A percentile compares a stretch with the other conserved stretches of the same genome.
Evolutionary conservation across 2,329 filamentous ascomycete genomes (phyloP).

Genomic region (Trichophyton benhamiae): DNA sequence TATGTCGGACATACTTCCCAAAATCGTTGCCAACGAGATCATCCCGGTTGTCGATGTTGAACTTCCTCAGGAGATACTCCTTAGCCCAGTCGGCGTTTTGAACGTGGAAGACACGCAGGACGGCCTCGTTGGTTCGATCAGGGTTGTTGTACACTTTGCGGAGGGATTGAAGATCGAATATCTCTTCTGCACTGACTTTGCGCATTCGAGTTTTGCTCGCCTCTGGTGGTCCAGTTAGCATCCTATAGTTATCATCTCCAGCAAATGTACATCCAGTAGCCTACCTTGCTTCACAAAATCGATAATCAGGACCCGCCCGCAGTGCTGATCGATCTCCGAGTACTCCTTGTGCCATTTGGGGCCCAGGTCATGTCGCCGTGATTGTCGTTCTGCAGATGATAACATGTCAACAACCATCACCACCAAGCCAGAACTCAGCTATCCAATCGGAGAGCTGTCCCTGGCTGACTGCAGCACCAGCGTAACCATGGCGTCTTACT

Average conservation of each 20-base stretch:
- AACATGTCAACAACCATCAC: not conserved
- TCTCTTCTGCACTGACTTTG: slow-evolving; percentile 39
- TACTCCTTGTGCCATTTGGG: slow-evolving; percentile 27
- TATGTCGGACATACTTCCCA: slow-evolving; percentile 38
- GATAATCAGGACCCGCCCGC: slow-evolving; percentile 39
- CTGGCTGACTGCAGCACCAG: not conserved
- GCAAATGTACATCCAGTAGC: slow-evolving; percentile 2
- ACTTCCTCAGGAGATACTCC: slow-evolving; percentile 39
- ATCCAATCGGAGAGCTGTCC: not conserved
- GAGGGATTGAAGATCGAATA: slow-evolving; percentile 33
- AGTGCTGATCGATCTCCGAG: slow-evolving; percentile 17
- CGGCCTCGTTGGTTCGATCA: slow-evolving; percentile 17
- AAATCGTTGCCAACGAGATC: slow-evolving; percentile 40
- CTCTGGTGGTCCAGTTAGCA: slow-evolving; percentile 18
- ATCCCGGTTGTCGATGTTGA: slow-evolving; percentile 38
- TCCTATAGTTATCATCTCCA: not conserved
- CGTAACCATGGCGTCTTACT: not conserved
- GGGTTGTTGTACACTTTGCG: slow-evolving; percentile 32
- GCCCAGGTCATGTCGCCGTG: slow-evolving; percentile 15
- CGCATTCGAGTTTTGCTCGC: slow-evolving; percentile 27
- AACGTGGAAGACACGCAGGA: slow-evolving; percentile 34
- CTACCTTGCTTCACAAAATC: slow-evolving; percentile 35
- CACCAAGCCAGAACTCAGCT: not conserved
- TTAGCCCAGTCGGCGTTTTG: slow-evolving; percentile 44
- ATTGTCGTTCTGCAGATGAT: slow-evolving; percentile 4